Conservation (phyloP, 371 early-diverging fungal species). For the Cokeromyces recurvatus region DNA sequence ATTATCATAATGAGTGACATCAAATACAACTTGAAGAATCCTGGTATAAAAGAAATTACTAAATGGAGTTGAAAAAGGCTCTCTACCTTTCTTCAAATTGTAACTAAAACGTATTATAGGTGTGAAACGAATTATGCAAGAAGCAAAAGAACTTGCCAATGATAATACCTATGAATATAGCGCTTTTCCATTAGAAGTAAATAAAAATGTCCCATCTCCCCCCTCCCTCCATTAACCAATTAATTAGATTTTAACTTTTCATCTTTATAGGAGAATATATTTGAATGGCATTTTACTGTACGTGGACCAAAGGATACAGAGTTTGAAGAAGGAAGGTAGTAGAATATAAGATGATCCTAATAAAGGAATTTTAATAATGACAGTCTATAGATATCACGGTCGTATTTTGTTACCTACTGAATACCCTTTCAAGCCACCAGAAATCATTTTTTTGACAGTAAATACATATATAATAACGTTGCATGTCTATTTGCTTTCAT, state of each 20-base stretch:
- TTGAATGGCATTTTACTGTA: constrained; percentile 94
- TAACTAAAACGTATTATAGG: constrained; percentile 20
- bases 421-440: constrained; percentile 94
- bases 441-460: constrained; percentile 84
- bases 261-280: constrained; percentile 61
- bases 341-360: too few species aligned
- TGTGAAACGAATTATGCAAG: constrained; percentile 67
- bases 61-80: neutral
- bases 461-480: too few species aligned
- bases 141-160: constrained; percentile 54
- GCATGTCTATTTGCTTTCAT: too few species aligned
- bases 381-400: constrained; percentile 61
- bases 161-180: constrained; percentile 52
- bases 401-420: constrained; percentile 77
- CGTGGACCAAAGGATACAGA: constrained; percentile 84
- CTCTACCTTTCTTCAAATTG: neutral
- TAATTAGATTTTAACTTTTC: neutral
- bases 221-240: neutral
- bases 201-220: neutral
- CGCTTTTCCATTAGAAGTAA: constrained; percentile 63
- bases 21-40: constrained; percentile 20
- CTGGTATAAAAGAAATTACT: constrained; percentile 15
- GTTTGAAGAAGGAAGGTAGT: constrained; percentile 74
- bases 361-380: too few species aligned
- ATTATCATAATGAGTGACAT: too few species aligned